Percentiles rank a stretch among this genome's conserved stretches.
Conservation (phyloP, 108 stramenopile genomes). For the Conticribra guillardii region DNA sequence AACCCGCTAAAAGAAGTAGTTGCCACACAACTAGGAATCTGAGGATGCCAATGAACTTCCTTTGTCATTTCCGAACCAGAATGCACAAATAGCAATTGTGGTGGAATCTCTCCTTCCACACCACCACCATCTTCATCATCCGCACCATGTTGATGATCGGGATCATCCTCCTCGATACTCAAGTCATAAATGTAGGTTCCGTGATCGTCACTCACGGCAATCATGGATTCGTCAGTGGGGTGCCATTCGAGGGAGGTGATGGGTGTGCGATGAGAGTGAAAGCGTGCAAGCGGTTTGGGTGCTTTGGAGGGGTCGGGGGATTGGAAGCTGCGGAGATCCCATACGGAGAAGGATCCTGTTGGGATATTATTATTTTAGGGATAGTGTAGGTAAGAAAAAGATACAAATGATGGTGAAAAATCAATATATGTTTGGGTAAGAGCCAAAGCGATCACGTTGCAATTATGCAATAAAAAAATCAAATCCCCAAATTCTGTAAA, state of each 20-base stretch:
- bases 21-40: slow-evolving; percentile 94
- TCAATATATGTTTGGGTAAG: too few relatives aligned
- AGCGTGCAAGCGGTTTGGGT: slow-evolving; percentile 84
- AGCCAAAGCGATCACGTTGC: too few relatives aligned
- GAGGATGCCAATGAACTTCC: slow-evolving; percentile 97
- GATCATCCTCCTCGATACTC: slow-evolving; percentile 94
- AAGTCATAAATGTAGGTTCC: slow-evolving; percentile 96
- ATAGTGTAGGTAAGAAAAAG: background rate
- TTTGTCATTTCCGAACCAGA: slow-evolving; percentile 92
- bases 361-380: background rate
- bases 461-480: too few relatives aligned
- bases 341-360: slow-evolving; percentile 68
- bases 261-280: slow-evolving; percentile 87
- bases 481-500: too few relatives aligned
- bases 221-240: slow-evolving; percentile 95
- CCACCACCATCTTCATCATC: slow-evolving; percentile 28
- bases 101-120: slow-evolving; percentile 81
- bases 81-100: slow-evolving; percentile 98
- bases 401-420: background rate
- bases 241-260: slow-evolving; percentile 97
- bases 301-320: slow-evolving; percentile 39
- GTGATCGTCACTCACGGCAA: slow-evolving; percentile 86
- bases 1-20: slow-evolving; percentile 95
- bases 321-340: slow-evolving; percentile 93
- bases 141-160: slow-evolving; percentile 29